Evolutionary conservation across 768 basidiomycete genomes (phyloP).

Genomic region (Tephrocybe sp.): DNA sequence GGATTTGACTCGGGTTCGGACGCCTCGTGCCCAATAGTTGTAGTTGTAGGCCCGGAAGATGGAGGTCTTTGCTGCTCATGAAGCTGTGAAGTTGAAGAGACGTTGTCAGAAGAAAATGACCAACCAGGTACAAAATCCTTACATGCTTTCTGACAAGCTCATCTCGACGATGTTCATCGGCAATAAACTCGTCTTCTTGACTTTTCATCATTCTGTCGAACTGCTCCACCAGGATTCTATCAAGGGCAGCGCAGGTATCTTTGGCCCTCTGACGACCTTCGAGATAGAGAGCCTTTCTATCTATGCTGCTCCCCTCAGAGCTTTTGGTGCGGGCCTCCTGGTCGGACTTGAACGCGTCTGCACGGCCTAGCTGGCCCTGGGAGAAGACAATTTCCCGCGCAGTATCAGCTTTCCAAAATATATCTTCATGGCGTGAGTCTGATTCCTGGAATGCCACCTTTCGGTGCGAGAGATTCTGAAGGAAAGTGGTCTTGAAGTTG

Average conservation of each 20-base stretch:
- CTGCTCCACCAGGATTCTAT: not conserved
- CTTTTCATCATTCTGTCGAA: not conserved
- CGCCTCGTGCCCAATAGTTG: no score
- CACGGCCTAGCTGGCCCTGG: conserved; percentile 2
- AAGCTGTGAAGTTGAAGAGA: no score
- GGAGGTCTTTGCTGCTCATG: not conserved
- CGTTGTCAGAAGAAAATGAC: no score
- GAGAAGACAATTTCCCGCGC: not conserved
- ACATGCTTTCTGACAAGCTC: not conserved
- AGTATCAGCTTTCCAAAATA: not conserved
- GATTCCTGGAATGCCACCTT: not conserved
- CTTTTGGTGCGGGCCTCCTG: not conserved
- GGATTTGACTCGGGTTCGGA: no score
- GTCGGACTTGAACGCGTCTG: not conserved
- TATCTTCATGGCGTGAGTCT: conserved; percentile 1
- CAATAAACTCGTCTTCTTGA: conserved; percentile 1
- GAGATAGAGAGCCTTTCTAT: not conserved
- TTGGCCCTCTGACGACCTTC: not conserved
- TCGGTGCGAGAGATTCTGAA: not conserved
- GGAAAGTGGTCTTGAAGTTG: not conserved
- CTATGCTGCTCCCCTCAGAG: conserved; percentile 5
- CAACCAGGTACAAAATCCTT: not conserved
- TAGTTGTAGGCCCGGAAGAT: no score
- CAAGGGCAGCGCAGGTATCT: not conserved
- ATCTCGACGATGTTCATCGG: conserved; percentile 5